Percentiles rank a stretch among this genome's conserved stretches.
Conservation (phyloP, 345 rosid genomes). For the Aurinia saxatilis region DNA sequence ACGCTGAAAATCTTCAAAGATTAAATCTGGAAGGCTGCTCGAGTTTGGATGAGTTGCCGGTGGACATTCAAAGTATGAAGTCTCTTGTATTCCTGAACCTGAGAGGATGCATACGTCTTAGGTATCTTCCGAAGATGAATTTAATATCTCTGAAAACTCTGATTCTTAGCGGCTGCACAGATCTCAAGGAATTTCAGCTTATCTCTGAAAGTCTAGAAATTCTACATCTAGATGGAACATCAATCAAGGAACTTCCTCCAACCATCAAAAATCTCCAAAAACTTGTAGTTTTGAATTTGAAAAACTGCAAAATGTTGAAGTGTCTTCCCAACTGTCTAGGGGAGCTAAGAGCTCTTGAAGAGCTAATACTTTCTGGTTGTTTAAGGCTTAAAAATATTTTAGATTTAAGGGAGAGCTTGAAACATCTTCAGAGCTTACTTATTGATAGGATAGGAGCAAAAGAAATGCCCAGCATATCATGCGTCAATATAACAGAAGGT, state of each 20-base stretch:
- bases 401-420: not conserved
- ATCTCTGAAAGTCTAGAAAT: conserved; percentile 6
- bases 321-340: conserved; percentile 10
- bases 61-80: not conserved
- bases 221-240: conserved; percentile 12
- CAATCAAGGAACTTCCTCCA: conserved; percentile 15
- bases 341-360: conserved; percentile 9
- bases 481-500: too few species aligned
- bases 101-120: conserved; percentile 12
- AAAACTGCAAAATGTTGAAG: not conserved
- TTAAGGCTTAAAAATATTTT: not conserved
- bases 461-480: too few species aligned
- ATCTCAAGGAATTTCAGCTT: not conserved
- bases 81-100: conserved; percentile 11
- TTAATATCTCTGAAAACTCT: not conserved
- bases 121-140: not conserved
- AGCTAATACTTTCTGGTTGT: conserved; percentile 12
- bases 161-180: conserved; percentile 15
- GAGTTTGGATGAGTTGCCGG: not conserved
- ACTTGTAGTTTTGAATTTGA: conserved; percentile 4
- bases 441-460: conserved; percentile 6
- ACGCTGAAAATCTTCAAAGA: conserved; percentile 14
- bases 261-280: not conserved
- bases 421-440: not conserved
- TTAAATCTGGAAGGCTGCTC: conserved; percentile 18